Conservation (phyloP, 129 eudicot species). For the Escallonia herrerae region DNA sequence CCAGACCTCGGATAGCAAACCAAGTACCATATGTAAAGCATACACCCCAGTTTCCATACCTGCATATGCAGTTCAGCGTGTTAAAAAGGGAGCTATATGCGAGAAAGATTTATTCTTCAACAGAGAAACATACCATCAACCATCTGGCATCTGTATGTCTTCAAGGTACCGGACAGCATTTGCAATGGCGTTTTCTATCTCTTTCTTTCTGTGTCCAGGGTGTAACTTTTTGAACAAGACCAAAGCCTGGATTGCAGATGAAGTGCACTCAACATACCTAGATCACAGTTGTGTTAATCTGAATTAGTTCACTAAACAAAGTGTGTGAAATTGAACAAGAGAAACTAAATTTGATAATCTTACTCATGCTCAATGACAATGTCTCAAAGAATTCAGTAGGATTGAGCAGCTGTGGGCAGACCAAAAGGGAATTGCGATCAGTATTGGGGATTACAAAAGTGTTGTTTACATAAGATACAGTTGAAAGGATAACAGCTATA, state of each 20-base stretch:
- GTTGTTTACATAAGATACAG: too few species aligned
- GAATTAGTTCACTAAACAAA: slow-evolving; percentile 4
- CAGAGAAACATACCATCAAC: slow-evolving; percentile 74
- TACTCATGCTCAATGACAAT: slow-evolving; percentile 89
- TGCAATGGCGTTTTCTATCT: slow-evolving; percentile 48
- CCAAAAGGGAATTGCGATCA: slow-evolving; percentile 5
- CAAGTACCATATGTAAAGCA: slow-evolving; percentile 82
- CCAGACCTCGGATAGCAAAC: slow-evolving; percentile 75
- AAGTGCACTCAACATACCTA: slow-evolving; percentile 89
- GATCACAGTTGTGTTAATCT: slow-evolving; percentile 12
- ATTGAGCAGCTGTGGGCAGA: slow-evolving; percentile 57
- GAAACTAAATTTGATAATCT: too few species aligned
- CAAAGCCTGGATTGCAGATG: slow-evolving; percentile 72
- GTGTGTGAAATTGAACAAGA: too few species aligned
- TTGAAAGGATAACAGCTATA: too few species aligned
- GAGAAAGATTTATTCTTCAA: too few species aligned
- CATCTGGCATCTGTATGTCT: slow-evolving; percentile 68
- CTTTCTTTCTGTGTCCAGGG: slow-evolving; percentile 62
- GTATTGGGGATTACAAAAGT: too few species aligned
- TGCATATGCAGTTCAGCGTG: too few species aligned
- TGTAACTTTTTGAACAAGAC: slow-evolving; percentile 58
- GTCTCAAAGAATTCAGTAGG: slow-evolving; percentile 86
- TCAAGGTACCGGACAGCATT: slow-evolving; percentile 54
- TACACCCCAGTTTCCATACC: slow-evolving; percentile 91
- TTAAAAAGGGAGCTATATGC: too few species aligned